Evolutionary conservation across 2,329 filamentous ascomycete species (phyloP).

Genomic region (Penicillium decumbens): DNA sequence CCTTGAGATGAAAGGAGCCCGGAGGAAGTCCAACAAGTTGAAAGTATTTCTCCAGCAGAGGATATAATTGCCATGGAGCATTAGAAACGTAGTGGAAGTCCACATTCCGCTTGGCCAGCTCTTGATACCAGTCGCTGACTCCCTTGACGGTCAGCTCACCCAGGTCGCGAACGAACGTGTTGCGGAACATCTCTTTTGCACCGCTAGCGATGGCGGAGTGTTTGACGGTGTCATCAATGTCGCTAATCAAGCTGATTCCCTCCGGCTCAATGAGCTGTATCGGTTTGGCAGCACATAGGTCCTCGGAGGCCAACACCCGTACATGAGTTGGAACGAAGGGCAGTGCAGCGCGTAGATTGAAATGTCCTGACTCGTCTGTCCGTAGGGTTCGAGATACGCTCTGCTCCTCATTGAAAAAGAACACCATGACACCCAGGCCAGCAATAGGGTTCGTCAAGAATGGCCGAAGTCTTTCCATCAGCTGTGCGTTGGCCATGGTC

Average conservation of each 20-base stretch:
- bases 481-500: conserved; percentile 71
- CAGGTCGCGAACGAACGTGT: conserved; percentile 87
- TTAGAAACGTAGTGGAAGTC: conserved; percentile 98
- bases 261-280: conserved; percentile 70
- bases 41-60: conserved; percentile 81
- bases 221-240: conserved; percentile 97
- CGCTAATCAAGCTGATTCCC: conserved; percentile 89
- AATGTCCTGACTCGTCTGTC: conserved; percentile 88
- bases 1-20: conserved; percentile 91
- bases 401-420: conserved; percentile 83
- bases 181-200: conserved; percentile 90
- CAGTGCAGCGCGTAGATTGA: conserved; percentile 70
- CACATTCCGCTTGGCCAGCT: conserved; percentile 73
- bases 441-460: conserved; percentile 83
- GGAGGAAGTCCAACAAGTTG: conserved; percentile 71
- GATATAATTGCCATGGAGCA: conserved; percentile 95
- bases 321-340: conserved; percentile 90
- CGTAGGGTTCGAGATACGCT: conserved; percentile 79
- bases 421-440: conserved; percentile 75
- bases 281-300: conserved; percentile 73
- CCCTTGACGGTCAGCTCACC: conserved; percentile 77
- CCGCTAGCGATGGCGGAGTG: conserved; percentile 85
- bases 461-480: conserved; percentile 81
- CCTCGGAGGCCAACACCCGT: conserved; percentile 78
- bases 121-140: conserved; percentile 82